phyloP scores from a whole-genome alignment of 2,329 filamentous ascomycete genomes.

The Epichloe coenophiala region DNA sequence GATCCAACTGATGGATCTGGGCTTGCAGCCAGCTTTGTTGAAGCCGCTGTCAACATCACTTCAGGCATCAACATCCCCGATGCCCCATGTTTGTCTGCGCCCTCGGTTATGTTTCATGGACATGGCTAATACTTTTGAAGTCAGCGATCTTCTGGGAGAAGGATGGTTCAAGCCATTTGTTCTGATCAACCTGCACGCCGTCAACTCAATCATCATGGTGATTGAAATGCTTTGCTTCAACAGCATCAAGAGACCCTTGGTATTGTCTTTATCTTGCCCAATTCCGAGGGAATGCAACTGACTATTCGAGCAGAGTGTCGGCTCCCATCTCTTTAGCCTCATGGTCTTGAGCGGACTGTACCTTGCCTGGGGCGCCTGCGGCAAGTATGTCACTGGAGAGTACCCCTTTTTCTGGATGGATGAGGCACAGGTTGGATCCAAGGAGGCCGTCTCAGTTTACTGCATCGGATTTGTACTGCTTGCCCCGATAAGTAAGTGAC shows the following conservation, averaged over 20 bases:
- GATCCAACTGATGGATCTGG: not conserved
- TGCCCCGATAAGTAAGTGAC: conserved; percentile 30
- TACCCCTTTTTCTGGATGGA: conserved; percentile 40
- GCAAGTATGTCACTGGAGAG: conserved; percentile 30
- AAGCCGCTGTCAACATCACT: not conserved
- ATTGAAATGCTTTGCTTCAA: conserved; percentile 36
- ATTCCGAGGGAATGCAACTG: not conserved
- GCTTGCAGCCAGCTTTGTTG: not conserved
- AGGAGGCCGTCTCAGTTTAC: conserved; percentile 30
- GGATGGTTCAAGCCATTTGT: conserved; percentile 34
- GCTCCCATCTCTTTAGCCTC: conserved; percentile 29
- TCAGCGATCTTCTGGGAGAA: conserved; percentile 33
- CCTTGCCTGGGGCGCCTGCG: conserved; percentile 35
- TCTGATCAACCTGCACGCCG: conserved; percentile 31
- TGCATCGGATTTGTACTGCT: conserved; percentile 30
- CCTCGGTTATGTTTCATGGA: not conserved
- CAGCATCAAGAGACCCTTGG: conserved; percentile 37
- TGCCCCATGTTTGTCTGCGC: conserved; percentile 12
- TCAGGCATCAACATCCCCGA: conserved; percentile 4
- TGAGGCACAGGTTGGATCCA: conserved; percentile 26
- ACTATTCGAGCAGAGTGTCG: conserved; percentile 25
- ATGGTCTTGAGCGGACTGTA: conserved; percentile 29
- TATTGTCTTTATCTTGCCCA: conserved; percentile 16
- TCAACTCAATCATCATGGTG: conserved; percentile 29
- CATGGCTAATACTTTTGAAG: conserved; percentile 17